A percentile compares a stretch with the other conserved stretches of the same genome.
These are phyloP conservation scores for Trematosphaeria pertusa DNA, from an alignment of 2,329 filamentous ascomycete species.

Conservation along the genomic window DNA sequence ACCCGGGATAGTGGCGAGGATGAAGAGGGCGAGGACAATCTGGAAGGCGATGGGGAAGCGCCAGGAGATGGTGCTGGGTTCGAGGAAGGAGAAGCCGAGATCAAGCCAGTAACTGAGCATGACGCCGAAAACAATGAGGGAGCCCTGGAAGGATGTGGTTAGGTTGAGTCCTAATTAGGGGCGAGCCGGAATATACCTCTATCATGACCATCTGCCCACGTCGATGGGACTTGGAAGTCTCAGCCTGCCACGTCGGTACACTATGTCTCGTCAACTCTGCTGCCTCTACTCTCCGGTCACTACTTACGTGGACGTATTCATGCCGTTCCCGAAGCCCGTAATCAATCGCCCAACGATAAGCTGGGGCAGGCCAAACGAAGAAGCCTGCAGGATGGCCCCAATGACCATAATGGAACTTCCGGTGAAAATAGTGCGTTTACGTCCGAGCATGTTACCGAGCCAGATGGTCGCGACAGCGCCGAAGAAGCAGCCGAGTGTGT, in stretches of 20 bases:
- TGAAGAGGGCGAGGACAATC: slow-evolving; percentile 64
- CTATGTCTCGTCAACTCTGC: background rate
- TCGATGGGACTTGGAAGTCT: slow-evolving; percentile 55
- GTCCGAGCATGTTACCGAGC: slow-evolving; percentile 65
- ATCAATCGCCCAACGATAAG: slow-evolving; percentile 59
- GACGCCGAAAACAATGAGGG: slow-evolving; percentile 54
- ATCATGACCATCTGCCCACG: slow-evolving; percentile 58
- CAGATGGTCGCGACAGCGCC: slow-evolving; percentile 53
- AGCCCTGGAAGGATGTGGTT: slow-evolving; percentile 49
- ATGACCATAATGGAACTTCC: slow-evolving; percentile 65
- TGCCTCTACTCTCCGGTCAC: background rate
- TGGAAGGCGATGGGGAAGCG: slow-evolving; percentile 63
- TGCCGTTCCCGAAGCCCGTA: slow-evolving; percentile 56
- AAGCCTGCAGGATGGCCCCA: slow-evolving; percentile 65
- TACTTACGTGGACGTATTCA: slow-evolving; percentile 40
- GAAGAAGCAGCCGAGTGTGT: slow-evolving; percentile 54
- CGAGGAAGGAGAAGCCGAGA: slow-evolving; percentile 59
- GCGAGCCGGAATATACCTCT: slow-evolving; percentile 34
- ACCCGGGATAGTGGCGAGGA: slow-evolving; percentile 57
- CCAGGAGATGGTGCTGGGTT: slow-evolving; percentile 48
- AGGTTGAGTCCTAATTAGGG: background rate
- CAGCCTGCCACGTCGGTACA: slow-evolving; percentile 56
- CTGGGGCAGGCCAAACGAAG: slow-evolving; percentile 54
- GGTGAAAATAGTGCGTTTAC: slow-evolving; percentile 65
- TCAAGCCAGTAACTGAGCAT: slow-evolving; percentile 52